Evolutionary conservation across 306 rosid genomes (phyloP), one percentile per base, ranked within the genome.

Genomic region (Sicyos edulis): DNA sequence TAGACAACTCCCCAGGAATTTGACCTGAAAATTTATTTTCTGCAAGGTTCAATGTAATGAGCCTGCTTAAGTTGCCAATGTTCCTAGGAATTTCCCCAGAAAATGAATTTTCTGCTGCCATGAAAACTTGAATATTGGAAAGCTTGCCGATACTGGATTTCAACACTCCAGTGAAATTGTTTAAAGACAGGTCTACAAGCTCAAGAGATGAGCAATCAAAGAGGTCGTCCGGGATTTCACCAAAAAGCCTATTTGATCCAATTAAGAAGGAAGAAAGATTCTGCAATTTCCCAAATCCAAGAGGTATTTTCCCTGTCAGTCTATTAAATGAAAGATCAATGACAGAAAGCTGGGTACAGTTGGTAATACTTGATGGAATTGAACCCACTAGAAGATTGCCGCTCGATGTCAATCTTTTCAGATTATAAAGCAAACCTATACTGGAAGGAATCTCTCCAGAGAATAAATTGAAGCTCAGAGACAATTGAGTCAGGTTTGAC

Each of bases 151-250:
- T 80, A 24, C 75, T 81, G 2, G 96, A 80, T 76, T 89, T 89
- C 54, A 92, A 63, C 19, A 56, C 40, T 65, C 97, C 92, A n/a
- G 82, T 78, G 60, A 89, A 83, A 67, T 74, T 79, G 82, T 87
- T 92, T 13, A 0, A 3, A 3, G 67, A 37, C 82, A 92, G 86
- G 80, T 88, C 79, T 59, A 92, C 79, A 64, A 47, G 76, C 16
- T 3, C 58, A 71, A 92, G 95, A 45, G 78, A 80, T 56, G 92
- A 80, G 83, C 96, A 92, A 75, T 87, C 83, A 74, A 83, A 89
- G 60, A 92, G 78, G 82, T 83, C 89, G 59, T 89, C 85, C 16
- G 97, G 97, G 82, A 89, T 83, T 82, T 85, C 86, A n/a, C 97
- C 97, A 11, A 74, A 75, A 83, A 92, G 5, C 71, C 79, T 82